Base-by-base conservation (phyloP, 805 yeast genomes). In the Kuraishia ogatae region DNA sequence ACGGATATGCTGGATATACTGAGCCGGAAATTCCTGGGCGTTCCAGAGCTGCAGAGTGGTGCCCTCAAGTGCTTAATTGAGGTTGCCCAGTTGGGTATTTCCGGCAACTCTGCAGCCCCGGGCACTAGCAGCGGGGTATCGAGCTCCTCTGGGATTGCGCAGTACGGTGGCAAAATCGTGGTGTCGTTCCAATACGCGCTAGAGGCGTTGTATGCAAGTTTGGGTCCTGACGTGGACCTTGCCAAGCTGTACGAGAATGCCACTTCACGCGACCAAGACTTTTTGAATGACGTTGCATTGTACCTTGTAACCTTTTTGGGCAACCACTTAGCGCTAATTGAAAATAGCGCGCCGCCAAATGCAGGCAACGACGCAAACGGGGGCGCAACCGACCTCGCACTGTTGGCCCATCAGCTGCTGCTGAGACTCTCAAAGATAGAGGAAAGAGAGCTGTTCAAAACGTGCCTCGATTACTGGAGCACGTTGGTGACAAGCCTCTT, bases 361-460 rank as follows among this genome's bases (percentile, higher is more conserved):
- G 17, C 17, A 63, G 7, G 10, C n/a, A 15, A 15, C 43, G 43
- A 15, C 43, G 43, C 43, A 11, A n/a, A n/a, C n/a, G n/a, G n/a
- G n/a, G n/a, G n/a, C n/a, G 6, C 43, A 35, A 35, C 43, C 15
- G 85, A 82, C 23, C 71, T 90, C 53, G 73, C 90, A 56, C 67
- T 87, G 55, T 80, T 83, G 54, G 83, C 96, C 1, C 96, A 92
- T 66, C 80, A 81, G 65, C 91, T 91, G 69, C 76, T 94, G 62
- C 81, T 94, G 61, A 87, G 87, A 63, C 77, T 94, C 56, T 91
- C 97, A 7, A 83, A 85, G 67, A 88, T 94, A 62, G 96, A 93
- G 59, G 99, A 94, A 72, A 81, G 99, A 64, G 99, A 94, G 72
- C 77, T 94, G 60, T 94, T 94, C 76, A 94, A 94, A 70, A 92